A percentile compares a stretch with the other conserved stretches of the same genome.
Evolutionary conservation across 331 rosid species (phyloP).

Genomic region (Stylosanthes scabra): DNA sequence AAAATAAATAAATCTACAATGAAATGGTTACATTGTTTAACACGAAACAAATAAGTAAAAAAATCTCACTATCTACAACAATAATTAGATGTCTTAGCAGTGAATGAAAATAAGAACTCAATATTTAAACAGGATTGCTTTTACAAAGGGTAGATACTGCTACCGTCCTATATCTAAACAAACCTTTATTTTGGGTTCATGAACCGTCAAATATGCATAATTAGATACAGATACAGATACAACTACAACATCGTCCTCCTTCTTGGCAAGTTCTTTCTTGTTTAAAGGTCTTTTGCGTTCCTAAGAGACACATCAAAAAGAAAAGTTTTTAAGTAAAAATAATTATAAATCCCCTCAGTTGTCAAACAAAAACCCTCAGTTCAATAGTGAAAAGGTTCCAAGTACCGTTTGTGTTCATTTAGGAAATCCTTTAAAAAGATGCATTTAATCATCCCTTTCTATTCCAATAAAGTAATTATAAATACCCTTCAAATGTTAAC

Average conservation of each 20-base stretch:
- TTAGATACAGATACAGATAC: conserved; percentile 83
- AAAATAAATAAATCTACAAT: too few species aligned
- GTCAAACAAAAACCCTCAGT: background rate
- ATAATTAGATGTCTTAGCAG: conserved; percentile 24
- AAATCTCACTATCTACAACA: too few species aligned
- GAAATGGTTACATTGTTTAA: too few species aligned
- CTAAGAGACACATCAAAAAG: conserved; percentile 51
- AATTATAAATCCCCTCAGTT: conserved; percentile 27
- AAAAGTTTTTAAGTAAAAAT: conserved; percentile 1
- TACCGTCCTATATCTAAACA: conserved; percentile 36
- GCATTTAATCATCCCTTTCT: background rate
- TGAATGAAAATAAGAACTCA: conserved; percentile 25
- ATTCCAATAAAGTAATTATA: too few species aligned
- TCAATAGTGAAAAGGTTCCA: conserved; percentile 15
- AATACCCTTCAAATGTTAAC: too few species aligned
- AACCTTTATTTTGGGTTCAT: conserved; percentile 95
- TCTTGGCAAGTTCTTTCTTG: conserved; percentile 92
- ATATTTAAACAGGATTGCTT: conserved; percentile 12
- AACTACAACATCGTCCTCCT: conserved; percentile 96
- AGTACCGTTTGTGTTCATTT: conserved; percentile 1
- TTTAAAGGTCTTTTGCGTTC: conserved; percentile 97
- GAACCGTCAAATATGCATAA: conserved; percentile 73
- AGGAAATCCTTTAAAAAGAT: background rate
- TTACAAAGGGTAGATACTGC: conserved; percentile 11
- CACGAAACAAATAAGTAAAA: too few species aligned